phyloP scores from a whole-genome alignment of 2,329 filamentous ascomycete species.

The Diaporthe sp. region DNA sequence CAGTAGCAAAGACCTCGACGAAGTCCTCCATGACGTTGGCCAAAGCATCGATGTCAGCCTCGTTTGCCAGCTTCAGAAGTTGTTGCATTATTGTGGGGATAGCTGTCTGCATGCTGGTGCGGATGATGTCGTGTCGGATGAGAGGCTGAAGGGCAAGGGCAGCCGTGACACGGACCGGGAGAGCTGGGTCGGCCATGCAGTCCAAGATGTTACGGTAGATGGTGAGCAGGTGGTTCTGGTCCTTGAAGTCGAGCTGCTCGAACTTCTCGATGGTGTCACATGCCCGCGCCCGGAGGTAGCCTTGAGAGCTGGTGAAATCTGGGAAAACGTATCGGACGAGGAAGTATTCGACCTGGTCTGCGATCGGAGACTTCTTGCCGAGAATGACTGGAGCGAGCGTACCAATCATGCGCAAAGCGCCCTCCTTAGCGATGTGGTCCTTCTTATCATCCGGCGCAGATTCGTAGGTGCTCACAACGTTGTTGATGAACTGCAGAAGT shows the following conservation, averaged over 20 bases:
- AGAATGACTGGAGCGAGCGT: slow-evolving; percentile 94
- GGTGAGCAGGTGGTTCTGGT: slow-evolving; percentile 92
- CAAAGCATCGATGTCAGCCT: slow-evolving; percentile 96
- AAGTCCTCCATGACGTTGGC: slow-evolving; percentile 99
- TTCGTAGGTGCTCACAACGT: slow-evolving; percentile 94
- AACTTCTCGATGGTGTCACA: slow-evolving; percentile 99
- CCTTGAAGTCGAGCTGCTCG: slow-evolving; percentile 96
- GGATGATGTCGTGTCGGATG: slow-evolving; percentile 94
- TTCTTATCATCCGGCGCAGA: slow-evolving; percentile 87
- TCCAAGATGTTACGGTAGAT: slow-evolving; percentile 98
- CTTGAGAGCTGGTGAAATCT: slow-evolving; percentile 92
- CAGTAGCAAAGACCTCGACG: slow-evolving; percentile 97
- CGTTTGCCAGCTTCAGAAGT: slow-evolving; percentile 94
- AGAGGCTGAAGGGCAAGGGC: slow-evolving; percentile 94
- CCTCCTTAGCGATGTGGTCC: slow-evolving; percentile 95
- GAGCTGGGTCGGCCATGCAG: slow-evolving; percentile 93
- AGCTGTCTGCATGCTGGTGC: slow-evolving; percentile 95
- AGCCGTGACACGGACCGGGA: slow-evolving; percentile 94
- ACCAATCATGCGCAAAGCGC: slow-evolving; percentile 96
- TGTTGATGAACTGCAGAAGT: slow-evolving; percentile 94
- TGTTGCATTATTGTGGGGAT: slow-evolving; percentile 99
- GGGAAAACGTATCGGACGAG: slow-evolving; percentile 98
- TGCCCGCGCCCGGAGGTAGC: slow-evolving; percentile 92
- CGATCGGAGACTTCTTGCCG: slow-evolving; percentile 98
- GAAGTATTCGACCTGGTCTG: slow-evolving; percentile 98